Base-by-base conservation (phyloP, 2,329 filamentous ascomycete species). In the Beauveria sp. region DNA sequence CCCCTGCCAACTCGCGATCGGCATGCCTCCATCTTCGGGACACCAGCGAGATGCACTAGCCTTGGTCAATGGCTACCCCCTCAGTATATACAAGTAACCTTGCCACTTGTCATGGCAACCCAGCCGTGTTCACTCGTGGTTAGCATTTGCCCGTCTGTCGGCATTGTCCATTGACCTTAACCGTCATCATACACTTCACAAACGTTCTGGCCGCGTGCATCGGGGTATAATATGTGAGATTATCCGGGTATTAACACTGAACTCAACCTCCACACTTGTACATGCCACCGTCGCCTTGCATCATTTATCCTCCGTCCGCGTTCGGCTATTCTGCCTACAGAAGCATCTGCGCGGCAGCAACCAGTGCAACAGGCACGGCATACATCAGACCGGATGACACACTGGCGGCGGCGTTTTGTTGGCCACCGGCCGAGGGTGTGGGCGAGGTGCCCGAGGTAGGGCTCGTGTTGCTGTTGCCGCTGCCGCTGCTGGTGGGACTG, bases 401-500 rank as follows among this genome's bases (percentile, higher is more conserved):
- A 9, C 46, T 52, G 16, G 53, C 53, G 1, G 62, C 62, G 10
- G 47, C 62, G 28, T 50, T 62, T 34, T 42, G 40, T 45, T 55
- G 24, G 12, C 7, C 40, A 26, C n/a, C 30, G 18, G n/a, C 18
- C 18, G 30, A 22, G 5, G 51, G 16, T 22, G 43, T 61, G 12
- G 42, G 18, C 16, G 55, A 49, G 24, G 40, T 26, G 14, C 54
- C 50, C 8, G 47, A 51, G 18, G 51, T 55, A 24, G 50, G 42
- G n/a, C 40, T 58, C 7, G 43, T n/a, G 22, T 49, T 30, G 34
- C 20, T 49, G 51, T 28, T 43, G 52, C 38, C 45, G 56, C 49
- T 40, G 40, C 38, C 24, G 47, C 47, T 20, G 22, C 52, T 38
- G 67, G 67, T 9, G 3, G 63, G n/a, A 16, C 47, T 50, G 8